A percentile compares a stretch with the other conserved stretches of the same genome.
These are phyloP conservation scores for Hericium rajendrae DNA, from an alignment of 768 basidiomycete genomes.

Conservation along the genomic window DNA sequence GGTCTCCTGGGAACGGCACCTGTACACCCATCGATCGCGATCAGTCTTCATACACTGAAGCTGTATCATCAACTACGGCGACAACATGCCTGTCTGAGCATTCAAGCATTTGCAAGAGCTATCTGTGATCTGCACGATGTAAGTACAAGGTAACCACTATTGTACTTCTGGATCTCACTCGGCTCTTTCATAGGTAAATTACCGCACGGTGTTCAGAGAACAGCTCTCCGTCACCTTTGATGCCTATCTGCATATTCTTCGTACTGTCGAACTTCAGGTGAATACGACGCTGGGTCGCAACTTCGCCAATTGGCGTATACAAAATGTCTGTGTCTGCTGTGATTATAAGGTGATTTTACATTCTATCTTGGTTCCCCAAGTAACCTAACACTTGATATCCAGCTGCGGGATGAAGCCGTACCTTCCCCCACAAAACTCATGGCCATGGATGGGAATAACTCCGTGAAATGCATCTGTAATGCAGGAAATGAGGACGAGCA, in stretches of 20 bases:
- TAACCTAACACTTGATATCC: too few species aligned
- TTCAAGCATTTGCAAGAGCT: too few species aligned
- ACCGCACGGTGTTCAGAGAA: not conserved
- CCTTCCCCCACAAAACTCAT: not conserved
- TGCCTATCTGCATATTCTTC: not conserved
- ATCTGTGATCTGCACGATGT: too few species aligned
- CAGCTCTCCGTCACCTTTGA: not conserved
- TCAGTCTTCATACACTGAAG: too few species aligned
- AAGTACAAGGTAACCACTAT: too few species aligned
- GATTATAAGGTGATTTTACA: not conserved
- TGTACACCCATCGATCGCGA: too few species aligned
- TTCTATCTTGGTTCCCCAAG: too few species aligned
- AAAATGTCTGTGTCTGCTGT: not conserved
- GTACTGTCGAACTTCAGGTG: not conserved
- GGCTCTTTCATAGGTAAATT: too few species aligned
- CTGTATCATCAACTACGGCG: too few species aligned
- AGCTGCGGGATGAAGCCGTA: not conserved
- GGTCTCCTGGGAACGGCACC: too few species aligned
- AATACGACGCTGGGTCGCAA: not conserved
- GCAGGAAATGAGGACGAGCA: not conserved
- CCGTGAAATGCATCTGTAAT: not conserved
- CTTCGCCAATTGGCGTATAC: not conserved
- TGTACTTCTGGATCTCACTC: too few species aligned
- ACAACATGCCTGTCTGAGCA: too few species aligned
- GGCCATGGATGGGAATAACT: slow-evolving; percentile 1